Conservation (phyloP, 441 rosid species). For the Bruguiera hainesii region DNA sequence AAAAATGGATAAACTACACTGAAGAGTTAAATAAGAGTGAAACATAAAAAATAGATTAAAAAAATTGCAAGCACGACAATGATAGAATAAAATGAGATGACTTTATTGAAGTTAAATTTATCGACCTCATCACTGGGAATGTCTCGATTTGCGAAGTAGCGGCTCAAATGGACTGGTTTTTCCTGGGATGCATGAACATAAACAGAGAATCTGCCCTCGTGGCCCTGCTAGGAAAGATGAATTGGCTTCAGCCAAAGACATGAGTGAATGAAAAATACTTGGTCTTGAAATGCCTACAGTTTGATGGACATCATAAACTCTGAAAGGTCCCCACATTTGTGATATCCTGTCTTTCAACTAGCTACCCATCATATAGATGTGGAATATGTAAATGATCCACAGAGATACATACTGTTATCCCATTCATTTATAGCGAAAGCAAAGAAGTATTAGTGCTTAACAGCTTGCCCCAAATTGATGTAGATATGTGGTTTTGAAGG, state of each 20-base stretch:
- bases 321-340: not conserved
- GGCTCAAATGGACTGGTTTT: slow-evolving; percentile 75
- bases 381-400: too few species aligned
- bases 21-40: too few species aligned
- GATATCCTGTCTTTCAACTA: too few species aligned
- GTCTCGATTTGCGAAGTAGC: slow-evolving; percentile 71
- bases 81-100: slow-evolving; percentile 1
- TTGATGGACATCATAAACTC: not conserved
- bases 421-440: too few species aligned
- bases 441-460: too few species aligned
- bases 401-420: too few species aligned
- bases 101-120: slow-evolving; percentile 15
- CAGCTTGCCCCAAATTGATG: too few species aligned
- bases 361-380: too few species aligned
- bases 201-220: slow-evolving; percentile 78
- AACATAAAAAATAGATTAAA: too few species aligned
- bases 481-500: too few species aligned
- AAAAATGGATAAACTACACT: too few species aligned
- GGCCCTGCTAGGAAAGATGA: slow-evolving; percentile 55
- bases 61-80: not conserved
- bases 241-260: slow-evolving; percentile 16
- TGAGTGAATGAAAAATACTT: not conserved
- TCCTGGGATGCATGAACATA: slow-evolving; percentile 86
- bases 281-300: not conserved
- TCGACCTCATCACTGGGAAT: slow-evolving; percentile 71